A percentile compares a stretch with the other conserved stretches of the same genome.
Conservation (phyloP, 495 filamentous ascomycete species). For the Clohesyomyces aquaticus region DNA sequence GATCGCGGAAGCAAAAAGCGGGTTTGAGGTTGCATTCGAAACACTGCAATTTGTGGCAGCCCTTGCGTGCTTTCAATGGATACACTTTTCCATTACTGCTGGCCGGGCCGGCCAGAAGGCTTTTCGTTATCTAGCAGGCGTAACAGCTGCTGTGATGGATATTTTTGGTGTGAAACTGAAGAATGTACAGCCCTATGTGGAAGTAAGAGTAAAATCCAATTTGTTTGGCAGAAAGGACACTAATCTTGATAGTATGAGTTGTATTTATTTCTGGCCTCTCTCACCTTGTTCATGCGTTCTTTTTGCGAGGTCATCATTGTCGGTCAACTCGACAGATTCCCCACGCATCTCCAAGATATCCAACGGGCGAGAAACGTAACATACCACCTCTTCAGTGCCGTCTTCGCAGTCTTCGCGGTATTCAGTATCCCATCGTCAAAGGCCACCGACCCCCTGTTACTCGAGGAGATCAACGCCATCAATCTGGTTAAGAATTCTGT, state of each 20-base stretch:
- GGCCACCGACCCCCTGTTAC: neutral
- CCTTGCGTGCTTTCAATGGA: no score
- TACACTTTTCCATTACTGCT: no score
- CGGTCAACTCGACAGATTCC: slow-evolving; percentile 2
- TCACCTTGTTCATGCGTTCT: neutral
- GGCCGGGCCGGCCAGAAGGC: no score
- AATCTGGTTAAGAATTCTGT: neutral
- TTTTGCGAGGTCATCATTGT: slow-evolving; percentile 8
- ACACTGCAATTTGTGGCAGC: neutral
- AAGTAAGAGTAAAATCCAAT: neutral
- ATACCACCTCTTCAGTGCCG: neutral
- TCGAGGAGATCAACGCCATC: neutral
- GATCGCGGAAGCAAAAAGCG: slow-evolving; percentile 8
- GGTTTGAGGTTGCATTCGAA: neutral
- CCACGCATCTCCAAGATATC: neutral
- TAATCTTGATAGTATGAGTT: neutral
- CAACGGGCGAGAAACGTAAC: slow-evolving; percentile 1
- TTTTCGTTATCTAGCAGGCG: no score
- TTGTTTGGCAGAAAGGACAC: neutral
- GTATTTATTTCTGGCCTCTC: neutral
- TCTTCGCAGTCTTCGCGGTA: neutral
- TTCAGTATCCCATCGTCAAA: neutral
- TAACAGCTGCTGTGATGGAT: neutral
- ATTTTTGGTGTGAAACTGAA: neutral
- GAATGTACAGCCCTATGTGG: neutral